Conservation (phyloP, 257 asterid species). For the Mentha longifolia region DNA sequence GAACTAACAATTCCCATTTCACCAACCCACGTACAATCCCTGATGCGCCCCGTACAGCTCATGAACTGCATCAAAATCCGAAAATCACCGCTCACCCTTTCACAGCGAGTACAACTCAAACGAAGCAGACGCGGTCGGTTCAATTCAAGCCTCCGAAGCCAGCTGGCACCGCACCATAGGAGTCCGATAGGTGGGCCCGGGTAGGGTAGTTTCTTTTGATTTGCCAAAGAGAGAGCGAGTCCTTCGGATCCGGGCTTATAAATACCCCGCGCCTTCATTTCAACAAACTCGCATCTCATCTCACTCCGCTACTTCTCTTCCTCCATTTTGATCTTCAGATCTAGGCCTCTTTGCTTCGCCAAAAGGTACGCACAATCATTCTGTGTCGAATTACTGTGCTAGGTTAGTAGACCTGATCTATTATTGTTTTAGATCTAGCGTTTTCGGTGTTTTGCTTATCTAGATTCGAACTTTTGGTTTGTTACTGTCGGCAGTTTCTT, state of each 20-base stretch:
- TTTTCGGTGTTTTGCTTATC: background rate
- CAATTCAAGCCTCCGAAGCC: conserved; percentile 11
- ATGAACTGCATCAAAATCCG: too few relatives aligned
- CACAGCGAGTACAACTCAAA: background rate
- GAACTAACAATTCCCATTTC: background rate
- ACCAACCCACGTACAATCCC: conserved; percentile 40
- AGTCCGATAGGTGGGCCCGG: conserved; percentile 22
- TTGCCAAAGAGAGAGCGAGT: conserved; percentile 28
- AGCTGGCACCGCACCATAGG: conserved; percentile 18
- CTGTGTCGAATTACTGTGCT: background rate
- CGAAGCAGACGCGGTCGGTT: conserved; percentile 31
- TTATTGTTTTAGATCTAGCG: conserved; percentile 29
- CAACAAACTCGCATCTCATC: background rate
- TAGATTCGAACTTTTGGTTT: background rate
- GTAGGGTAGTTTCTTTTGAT: conserved; percentile 3
- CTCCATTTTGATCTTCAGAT: conserved; percentile 24
- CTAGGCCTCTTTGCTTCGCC: conserved; percentile 3
- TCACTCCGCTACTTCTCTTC: background rate
- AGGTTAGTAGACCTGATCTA: conserved; percentile 10
- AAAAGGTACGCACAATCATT: conserved; percentile 27
- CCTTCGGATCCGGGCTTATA: conserved; percentile 37
- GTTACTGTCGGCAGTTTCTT: background rate
- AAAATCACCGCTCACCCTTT: conserved; percentile 17
- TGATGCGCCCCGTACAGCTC: conserved; percentile 19
- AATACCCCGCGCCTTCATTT: conserved; percentile 21